phyloP scores from a whole-genome alignment of 768 basidiomycete species.

The Strobilomyces echinocephalus region DNA sequence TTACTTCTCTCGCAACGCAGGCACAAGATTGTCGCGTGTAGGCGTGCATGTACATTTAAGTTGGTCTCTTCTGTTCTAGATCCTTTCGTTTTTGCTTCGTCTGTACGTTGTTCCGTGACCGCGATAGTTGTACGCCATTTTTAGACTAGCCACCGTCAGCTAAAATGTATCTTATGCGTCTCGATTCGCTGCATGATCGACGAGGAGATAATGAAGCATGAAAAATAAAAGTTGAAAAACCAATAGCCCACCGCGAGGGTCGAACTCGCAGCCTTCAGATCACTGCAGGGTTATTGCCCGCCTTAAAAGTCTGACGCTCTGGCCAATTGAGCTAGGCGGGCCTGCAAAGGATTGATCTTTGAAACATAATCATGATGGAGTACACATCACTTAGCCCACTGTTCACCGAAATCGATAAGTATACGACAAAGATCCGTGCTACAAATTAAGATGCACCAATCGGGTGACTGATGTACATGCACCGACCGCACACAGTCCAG shows the following conservation, averaged over 20 bases:
- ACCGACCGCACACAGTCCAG: too few relatives aligned
- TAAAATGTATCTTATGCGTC: conserved; percentile 17
- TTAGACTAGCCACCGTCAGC: conserved; percentile 17
- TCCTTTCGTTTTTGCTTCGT: conserved; percentile 9
- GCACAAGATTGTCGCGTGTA: conserved; percentile 5
- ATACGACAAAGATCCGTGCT: too few relatives aligned
- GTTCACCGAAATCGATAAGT: neutral
- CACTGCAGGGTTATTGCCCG: conserved; percentile 20
- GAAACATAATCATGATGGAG: neutral
- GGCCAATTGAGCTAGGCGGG: conserved; percentile 61
- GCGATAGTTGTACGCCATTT: conserved; percentile 13
- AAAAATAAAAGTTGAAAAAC: conserved; percentile 10
- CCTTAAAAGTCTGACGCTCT: conserved; percentile 55
- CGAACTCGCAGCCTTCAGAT: conserved; percentile 87
- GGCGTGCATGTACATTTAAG: conserved; percentile 8
- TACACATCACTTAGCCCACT: too few relatives aligned
- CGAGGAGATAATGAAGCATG: neutral
- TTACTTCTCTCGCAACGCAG: conserved; percentile 5
- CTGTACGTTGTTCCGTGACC: conserved; percentile 15
- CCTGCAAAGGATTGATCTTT: neutral
- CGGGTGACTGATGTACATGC: too few relatives aligned
- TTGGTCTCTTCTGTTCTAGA: conserved; percentile 5
- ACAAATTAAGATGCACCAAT: too few relatives aligned
- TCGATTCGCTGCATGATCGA: neutral
- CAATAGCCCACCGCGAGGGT: conserved; percentile 75